Evolutionary conservation across 2,329 filamentous ascomycete genomes (phyloP), one percentile per base, ranked within the genome.

Genomic region (Pseudocercospora pini-densiflorae): DNA sequence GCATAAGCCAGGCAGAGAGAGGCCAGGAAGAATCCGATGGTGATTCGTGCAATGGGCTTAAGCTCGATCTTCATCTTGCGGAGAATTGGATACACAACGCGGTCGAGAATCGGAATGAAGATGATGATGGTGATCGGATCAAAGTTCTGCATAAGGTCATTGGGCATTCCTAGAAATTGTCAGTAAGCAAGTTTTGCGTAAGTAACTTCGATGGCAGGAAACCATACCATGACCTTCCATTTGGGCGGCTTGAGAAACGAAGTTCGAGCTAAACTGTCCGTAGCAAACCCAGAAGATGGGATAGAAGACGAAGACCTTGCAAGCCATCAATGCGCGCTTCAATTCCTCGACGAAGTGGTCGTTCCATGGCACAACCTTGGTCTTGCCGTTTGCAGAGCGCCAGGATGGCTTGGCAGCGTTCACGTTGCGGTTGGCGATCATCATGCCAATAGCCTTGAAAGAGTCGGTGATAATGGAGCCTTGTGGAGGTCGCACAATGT

Each of bases 281-380:
- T 76, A 83, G 6, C 79, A 76, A 2, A 82, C 73, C 81, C 81
- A 83, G 71, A 82, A 83, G 36, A 84, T 75, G 0, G 82, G 82
- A 61, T 80, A 83, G 73, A 82, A 83, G 21, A 78, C 63, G 60
- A 92, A 92, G 62, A 92, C 89, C 72, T 89, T 88, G 83, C 90
- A 93, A 16, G 90, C 90, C 75, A 82, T 74, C 9, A 89, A 76
- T 1, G 86, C 86, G 47, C 89, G 88, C 80, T 90, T 90, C 59
- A 93, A 81, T 75, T 93, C 90, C 2, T 91, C 89, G 59, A 93
- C 81, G 71, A 92, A 93, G 71, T 85, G 83, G 72, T 92, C 89
- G 62, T 90, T 86, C 89, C 90, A 92, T 0, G 83, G 81, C 27
- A 87, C 77, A 2, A 78, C 74, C 64, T 78, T 76, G 14, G 75